Base-by-base conservation (phyloP, 2,329 filamentous ascomycete genomes). In the Xylaria sp. region DNA sequence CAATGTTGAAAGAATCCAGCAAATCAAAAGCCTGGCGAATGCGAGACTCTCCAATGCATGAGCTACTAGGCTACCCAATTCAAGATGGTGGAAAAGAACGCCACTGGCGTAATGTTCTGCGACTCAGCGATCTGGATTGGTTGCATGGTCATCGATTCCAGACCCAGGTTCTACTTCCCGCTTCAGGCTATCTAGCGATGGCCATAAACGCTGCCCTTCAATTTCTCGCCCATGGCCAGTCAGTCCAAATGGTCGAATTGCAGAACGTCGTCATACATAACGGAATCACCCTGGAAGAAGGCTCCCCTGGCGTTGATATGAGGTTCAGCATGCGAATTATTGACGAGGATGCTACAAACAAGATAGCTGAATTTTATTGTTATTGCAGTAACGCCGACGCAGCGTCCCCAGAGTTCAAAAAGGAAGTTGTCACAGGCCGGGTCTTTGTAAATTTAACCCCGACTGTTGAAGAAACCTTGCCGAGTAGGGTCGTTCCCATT, bases 141-240 rank as follows among this genome's bases (percentile, higher is more conserved):
- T 34, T 66, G 6, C 56, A 28, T 3, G 39, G 62, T 1, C 62
- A 64, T 20, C 20, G 12, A 39, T 64, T 64, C 28, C 62, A 64
- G 13, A 23, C 15, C 7, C 62, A 64, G 10, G 62, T 50, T 18
- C 10, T 64, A 23, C 12, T 64, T 18, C 62, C 62, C 12, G 62
- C 62, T 28, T 32, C 62, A 2, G 62, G 15, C 18, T 64, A 56
- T 12, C 1, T 57, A 6, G 20, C 15, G 7, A 54, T 54, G 60
- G 60, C 60, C 7, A 18, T 64, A 18, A 25, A 46, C 9, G 50
- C 50, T 9, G 48, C 50, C 15, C 20, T 48, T 5, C 28, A 25
- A 5, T 6, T 39, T 15, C 7, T 55, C 10, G 20, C 46, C 2
- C 32, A 34, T 20, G 10, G 28, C 13, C 52, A 20, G 18, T 15